Evolutionary conservation across 306 rosid species (phyloP), one percentile per base, ranked within the genome.

Genomic region (Elaeagnus macrophylla): DNA sequence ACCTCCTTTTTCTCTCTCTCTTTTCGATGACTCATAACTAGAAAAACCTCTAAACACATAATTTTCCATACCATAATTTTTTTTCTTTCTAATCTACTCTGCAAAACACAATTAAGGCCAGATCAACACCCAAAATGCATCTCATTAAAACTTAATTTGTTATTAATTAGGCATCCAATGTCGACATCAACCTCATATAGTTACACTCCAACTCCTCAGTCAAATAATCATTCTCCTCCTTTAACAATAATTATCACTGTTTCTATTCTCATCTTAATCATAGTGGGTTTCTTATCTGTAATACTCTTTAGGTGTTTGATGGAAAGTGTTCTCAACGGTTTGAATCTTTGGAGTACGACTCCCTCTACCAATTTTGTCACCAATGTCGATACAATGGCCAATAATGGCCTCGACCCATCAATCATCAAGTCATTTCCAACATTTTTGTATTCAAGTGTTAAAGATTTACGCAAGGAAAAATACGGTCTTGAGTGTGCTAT

Each of bases 371-470:
- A 72, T 36, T 37, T 67, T 8, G 18, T 65, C 10, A 58, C 72
- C 0, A 37, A 73, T 0, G 37, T 58, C 0, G 47, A 61, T 6
- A 60, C 81, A 25, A 3, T 5, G 0, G 60, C 72, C 0, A 67
- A 45, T 2, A 40, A 61, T 0, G 96, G 96, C 54, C 82, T 88
- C 6, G 82, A 88, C 38, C 71, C 54, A 16, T 65, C 71, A 0
- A 50, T 75, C 6, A 71, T 88, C 0, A 57, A 80, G 1, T 12
- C 69, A 3, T 88, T 84, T 45, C 96, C 96, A 0, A 76, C 84
- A 0, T 84, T 88, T 15, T 37, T 38, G 4, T 88, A 82, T 39
- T 25, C 84, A 5, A 74, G 72, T 0, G 83, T 88, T 7, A 82
- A 82, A 32, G 81, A 84, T 1, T 75, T 64, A 0, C 82, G 68